Evolutionary conservation across 495 filamentous ascomycete genomes (phyloP).

Genomic region (Clavariopsis aquatica): DNA sequence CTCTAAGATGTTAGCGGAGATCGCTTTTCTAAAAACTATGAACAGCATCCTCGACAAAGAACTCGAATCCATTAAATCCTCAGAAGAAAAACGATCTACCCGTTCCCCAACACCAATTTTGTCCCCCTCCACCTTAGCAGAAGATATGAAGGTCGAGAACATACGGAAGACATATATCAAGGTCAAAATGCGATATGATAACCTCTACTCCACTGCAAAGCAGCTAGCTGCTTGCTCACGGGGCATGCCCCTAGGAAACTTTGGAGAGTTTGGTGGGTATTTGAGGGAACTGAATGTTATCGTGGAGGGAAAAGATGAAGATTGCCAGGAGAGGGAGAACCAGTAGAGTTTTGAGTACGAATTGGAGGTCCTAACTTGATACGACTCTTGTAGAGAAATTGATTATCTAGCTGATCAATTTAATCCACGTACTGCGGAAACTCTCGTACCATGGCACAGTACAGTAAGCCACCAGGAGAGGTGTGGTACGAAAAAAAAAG

Average conservation of each 20-base stretch:
- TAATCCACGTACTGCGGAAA: too few relatives aligned
- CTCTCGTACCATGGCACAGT: too few relatives aligned
- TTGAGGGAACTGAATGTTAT: constrained; percentile 13
- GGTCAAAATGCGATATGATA: constrained; percentile 18
- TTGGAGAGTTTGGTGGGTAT: constrained; percentile 22
- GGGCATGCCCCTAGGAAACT: constrained; percentile 4
- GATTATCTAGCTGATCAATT: too few relatives aligned
- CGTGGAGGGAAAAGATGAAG: too few relatives aligned
- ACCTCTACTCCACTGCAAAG: constrained; percentile 2
- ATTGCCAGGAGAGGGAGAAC: too few relatives aligned
- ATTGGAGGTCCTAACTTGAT: too few relatives aligned
- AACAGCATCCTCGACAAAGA: neutral
- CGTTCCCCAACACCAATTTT: neutral
- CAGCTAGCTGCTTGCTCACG: neutral
- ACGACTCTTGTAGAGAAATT: too few relatives aligned
- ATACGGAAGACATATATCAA: constrained; percentile 12
- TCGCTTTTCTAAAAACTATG: neutral
- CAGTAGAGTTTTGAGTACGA: too few relatives aligned
- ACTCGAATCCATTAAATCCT: neutral
- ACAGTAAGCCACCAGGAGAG: too few relatives aligned
- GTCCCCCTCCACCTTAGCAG: neutral
- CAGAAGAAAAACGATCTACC: neutral
- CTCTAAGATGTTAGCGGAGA: neutral
- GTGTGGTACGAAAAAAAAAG: too few relatives aligned
- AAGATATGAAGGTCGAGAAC: constrained; percentile 1